These are phyloP conservation scores for Penicillium freii DNA, from an alignment of 2,329 filamentous ascomycete species.

Conservation along the genomic window DNA sequence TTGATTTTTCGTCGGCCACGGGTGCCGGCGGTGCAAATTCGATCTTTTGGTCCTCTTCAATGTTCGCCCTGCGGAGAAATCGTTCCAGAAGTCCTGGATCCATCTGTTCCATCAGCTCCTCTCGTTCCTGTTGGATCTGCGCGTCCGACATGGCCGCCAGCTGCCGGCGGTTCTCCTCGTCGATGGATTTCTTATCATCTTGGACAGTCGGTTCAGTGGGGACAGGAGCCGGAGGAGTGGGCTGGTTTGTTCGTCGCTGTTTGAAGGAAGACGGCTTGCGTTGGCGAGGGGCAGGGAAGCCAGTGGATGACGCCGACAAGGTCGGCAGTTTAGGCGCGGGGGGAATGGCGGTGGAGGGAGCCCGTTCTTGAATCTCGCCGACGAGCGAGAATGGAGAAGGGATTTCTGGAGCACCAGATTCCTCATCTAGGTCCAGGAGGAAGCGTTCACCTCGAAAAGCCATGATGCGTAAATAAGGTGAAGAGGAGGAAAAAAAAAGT, in stretches of 20 bases:
- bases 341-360: conserved; percentile 47
- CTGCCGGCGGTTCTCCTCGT: conserved; percentile 73
- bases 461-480: conserved; percentile 34
- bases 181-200: conserved; percentile 70
- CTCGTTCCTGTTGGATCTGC: conserved; percentile 77
- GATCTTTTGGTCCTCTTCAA: conserved; percentile 59
- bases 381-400: conserved; percentile 49
- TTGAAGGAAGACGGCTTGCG: conserved; percentile 78
- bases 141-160: conserved; percentile 74
- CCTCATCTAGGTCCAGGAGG: conserved; percentile 57
- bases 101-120: conserved; percentile 75
- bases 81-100: conserved; percentile 73
- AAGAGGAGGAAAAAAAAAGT: conserved; percentile 18
- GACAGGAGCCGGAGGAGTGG: conserved; percentile 13
- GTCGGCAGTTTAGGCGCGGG: conserved; percentile 54
- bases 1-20: conserved; percentile 6
- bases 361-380: conserved; percentile 76
- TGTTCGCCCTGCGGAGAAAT: conserved; percentile 71
- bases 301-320: conserved; percentile 53
- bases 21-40: conserved; percentile 6
- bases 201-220: conserved; percentile 12
- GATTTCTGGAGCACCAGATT: conserved; percentile 25
- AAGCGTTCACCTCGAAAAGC: conserved; percentile 61
- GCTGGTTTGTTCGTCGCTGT: conserved; percentile 54
- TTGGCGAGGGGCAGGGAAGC: conserved; percentile 88